Evolutionary conservation across 495 filamentous ascomycete species (phyloP).

Genomic region (Chaetomidium leptoderma): DNA sequence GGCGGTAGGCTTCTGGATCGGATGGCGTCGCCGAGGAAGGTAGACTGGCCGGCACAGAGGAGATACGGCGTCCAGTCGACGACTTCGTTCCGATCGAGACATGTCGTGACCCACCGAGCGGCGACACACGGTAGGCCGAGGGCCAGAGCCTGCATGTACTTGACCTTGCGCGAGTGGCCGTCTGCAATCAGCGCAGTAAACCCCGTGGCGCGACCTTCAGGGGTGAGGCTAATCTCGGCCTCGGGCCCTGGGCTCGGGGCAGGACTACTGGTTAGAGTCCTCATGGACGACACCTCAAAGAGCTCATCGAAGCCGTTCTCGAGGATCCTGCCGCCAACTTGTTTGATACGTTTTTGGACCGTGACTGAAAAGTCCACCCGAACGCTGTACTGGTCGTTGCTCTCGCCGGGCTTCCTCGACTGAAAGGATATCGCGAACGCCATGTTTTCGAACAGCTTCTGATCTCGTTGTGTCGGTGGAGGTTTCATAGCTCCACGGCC

Average conservation of each 20-base stretch:
- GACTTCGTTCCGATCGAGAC: constrained; percentile 53
- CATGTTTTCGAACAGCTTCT: constrained; percentile 65
- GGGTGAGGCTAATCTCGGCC: constrained; percentile 34
- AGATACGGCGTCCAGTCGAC: constrained; percentile 79
- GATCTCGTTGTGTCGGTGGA: constrained; percentile 7
- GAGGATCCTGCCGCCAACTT: constrained; percentile 69
- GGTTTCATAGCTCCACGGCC: constrained; percentile 11
- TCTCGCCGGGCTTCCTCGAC: constrained; percentile 45
- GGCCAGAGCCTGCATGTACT: constrained; percentile 93
- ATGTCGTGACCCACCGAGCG: constrained; percentile 73
- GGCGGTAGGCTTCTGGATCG: constrained; percentile 64
- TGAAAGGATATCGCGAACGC: constrained; percentile 74
- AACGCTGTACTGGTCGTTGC: constrained; percentile 46
- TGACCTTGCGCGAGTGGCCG: constrained; percentile 78
- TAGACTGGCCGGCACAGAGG: constrained; percentile 77
- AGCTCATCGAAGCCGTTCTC: constrained; percentile 77
- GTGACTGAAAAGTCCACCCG: constrained; percentile 42
- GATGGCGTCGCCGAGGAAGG: constrained; percentile 69
- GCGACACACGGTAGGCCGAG: constrained; percentile 82
- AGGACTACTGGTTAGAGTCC: constrained; percentile 19
- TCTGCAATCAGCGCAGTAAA: constrained; percentile 86
- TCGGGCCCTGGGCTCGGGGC: constrained; percentile 19
- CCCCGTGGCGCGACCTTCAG: constrained; percentile 52
- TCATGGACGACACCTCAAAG: constrained; percentile 55
- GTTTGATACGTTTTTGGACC: constrained; percentile 43